Evolutionary conservation across 73 alveolate species (phyloP), one percentile per base, ranked within the genome.

Genomic region (Effrenium voratum): DNA sequence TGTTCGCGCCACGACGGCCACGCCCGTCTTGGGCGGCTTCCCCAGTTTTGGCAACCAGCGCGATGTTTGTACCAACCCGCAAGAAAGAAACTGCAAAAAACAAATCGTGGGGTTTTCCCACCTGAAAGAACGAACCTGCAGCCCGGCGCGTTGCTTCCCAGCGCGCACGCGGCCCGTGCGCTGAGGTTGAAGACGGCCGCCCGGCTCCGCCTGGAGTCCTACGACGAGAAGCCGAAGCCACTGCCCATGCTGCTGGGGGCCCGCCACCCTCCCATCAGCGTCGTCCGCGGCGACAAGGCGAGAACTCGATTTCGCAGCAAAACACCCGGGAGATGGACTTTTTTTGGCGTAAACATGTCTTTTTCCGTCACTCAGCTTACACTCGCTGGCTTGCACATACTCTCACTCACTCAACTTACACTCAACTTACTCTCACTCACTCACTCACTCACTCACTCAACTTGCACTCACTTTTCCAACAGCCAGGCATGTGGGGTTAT

Each of bases 131-230:
- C 63, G 63, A 12, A 8, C 26, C 19, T 19, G 63, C 63, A 8
- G 19, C 19, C 26, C 26, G 8, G 63, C 26, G 19, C 43, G 77
- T 63, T 10, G 77, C 40, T 15, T 5, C 77, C 40, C 40, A 63
- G 40, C 22, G 36, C 77, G 10, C 40, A 32, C 26, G 40, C 77
- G 77, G 22, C 40, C 40, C 12, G 77, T 63, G 12, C 12, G 43
- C 22, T 30, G 70, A 88, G 95, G 95, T 24, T 88, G 95, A 88
- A 45, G 95, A 88, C 95, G 19, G 95, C 95, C 55, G 95, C 95
- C 1, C 95, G 95, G 13, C 84, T 88, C 6, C 95, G 95, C 43
- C 49, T 88, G 66, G 95, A 88, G 68, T 88, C 95, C 66, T 88
- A 88, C 57, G 95, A 88, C 85, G 66, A 88, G 95, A 88, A 66